Conservation (phyloP, 352 stramenopile species). For the Phytophthora fragariae region DNA sequence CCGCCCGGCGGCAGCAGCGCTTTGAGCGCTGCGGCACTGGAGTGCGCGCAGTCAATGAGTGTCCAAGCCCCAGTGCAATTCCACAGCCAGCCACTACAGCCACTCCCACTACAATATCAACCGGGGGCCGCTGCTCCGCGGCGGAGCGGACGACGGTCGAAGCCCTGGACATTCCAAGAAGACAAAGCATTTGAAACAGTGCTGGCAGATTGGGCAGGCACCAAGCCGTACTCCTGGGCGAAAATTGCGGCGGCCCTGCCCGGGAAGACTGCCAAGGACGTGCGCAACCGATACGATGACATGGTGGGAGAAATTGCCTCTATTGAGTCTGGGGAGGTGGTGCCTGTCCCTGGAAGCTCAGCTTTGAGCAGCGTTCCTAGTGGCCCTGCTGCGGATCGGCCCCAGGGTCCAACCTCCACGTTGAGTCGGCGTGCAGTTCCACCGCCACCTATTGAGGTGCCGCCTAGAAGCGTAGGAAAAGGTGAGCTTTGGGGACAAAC, state of each 20-base stretch:
- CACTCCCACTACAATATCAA: conserved; percentile 12
- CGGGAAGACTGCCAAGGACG: conserved; percentile 80
- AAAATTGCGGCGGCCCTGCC: conserved; percentile 77
- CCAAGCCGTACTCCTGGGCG: conserved; percentile 78
- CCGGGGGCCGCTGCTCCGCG: conserved; percentile 19
- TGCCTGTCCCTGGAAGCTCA: conserved; percentile 10
- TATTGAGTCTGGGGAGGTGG: conserved; percentile 53
- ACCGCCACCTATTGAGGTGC: conserved; percentile 73
- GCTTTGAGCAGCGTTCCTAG: conserved; percentile 5
- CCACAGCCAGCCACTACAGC: conserved; percentile 28
- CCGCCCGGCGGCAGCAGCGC: conserved; percentile 17
- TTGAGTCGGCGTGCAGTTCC: conserved; percentile 65
- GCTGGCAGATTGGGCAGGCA: conserved; percentile 64
- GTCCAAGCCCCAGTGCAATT: conserved; percentile 16
- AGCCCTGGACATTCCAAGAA: conserved; percentile 82
- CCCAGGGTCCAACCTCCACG: conserved; percentile 26
- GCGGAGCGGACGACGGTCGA: conserved; percentile 44
- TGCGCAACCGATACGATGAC: conserved; percentile 75
- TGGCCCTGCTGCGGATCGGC: conserved; percentile 7
- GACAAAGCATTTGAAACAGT: conserved; percentile 84
- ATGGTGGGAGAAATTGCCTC: conserved; percentile 76
- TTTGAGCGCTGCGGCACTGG: conserved; percentile 36
- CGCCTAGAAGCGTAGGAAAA: conserved; percentile 43
- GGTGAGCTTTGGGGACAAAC: conserved; percentile 30
- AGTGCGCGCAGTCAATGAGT: conserved; percentile 41